Evolutionary conservation across 257 asterid species (phyloP), one percentile per base, ranked within the genome.

Genomic region (Solanum paucissectum): DNA sequence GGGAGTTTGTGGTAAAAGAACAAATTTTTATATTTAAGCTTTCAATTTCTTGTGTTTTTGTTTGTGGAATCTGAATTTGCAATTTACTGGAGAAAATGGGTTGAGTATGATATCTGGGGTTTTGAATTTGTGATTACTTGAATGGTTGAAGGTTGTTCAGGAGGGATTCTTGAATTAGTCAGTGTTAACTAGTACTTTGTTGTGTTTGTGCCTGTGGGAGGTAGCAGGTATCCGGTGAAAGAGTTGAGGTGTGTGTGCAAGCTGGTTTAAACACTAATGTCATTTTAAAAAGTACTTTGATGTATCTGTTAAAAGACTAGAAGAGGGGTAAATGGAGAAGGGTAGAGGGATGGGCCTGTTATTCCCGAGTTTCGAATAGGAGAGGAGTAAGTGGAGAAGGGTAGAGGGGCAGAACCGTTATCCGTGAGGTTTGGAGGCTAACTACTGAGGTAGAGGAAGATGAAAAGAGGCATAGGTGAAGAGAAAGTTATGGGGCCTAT

Each of bases 401-500:
- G 20, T 37, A 20, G 32, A 36, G 52, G 52, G 20, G 18, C 9
- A 1, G 82, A 73, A 9, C 38, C 14, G 16, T 44, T 9, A 81
- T 16, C 6, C 40, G 1, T 5, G 40, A 81, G 68, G 49, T 49
- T 83, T 64, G 29, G 69, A 64, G 14, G 73, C 29, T 2, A 33
- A 44, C 52, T 52, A 83, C 46, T 33, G 86, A 37, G 72, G 72
- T n/a, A 64, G 25, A 86, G 38, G 74, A 89, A 89, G 90, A 95
- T 95, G 98, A 94, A 89, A 92, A 92, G 94, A 92, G 96, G 95
- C 84, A 94, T 85, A 91, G 97, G 92, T 60, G 98, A 92, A 86
- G 98, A 93, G 88, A 94, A 91, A 92, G 77, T 83, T n/a, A 90
- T 92, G 95, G 95, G 94, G 72, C 98, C 99, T 68, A 93, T 97